Conservation (phyloP, 2,329 filamentous ascomycete genomes). For the Arthrobotrys megalospora region DNA sequence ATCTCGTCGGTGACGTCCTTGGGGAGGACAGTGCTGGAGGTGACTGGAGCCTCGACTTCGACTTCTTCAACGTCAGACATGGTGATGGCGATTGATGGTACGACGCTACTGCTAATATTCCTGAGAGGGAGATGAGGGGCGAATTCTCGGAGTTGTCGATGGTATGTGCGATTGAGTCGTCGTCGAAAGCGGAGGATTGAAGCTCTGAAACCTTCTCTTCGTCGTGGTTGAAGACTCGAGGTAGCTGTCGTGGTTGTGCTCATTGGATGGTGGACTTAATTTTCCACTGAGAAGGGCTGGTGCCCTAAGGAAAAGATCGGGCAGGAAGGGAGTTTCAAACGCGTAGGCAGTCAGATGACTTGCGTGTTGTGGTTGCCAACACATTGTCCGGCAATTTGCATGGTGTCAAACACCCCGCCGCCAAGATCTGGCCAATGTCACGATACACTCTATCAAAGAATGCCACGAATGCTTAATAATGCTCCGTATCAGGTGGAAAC, state of each 20-base stretch:
- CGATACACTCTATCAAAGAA: not conserved
- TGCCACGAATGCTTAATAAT: slow-evolving; percentile 24
- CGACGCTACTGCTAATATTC: slow-evolving; percentile 26
- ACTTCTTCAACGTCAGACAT: slow-evolving; percentile 98
- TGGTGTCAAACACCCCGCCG: not conserved
- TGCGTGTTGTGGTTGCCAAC: slow-evolving; percentile 1
- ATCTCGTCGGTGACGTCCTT: slow-evolving; percentile 92
- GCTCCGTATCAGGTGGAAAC: not conserved
- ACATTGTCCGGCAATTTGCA: not conserved
- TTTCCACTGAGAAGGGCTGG: slow-evolving; percentile 25
- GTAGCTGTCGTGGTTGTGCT: not conserved
- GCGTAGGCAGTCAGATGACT: not conserved
- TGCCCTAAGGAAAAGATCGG: slow-evolving; percentile 19
- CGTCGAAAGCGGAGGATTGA: slow-evolving; percentile 25
- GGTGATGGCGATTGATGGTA: slow-evolving; percentile 69
- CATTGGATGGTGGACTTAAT: slow-evolving; percentile 12
- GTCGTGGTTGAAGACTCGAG: slow-evolving; percentile 7
- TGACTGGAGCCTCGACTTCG: slow-evolving; percentile 91
- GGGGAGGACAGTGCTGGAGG: slow-evolving; percentile 83
- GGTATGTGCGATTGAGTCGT: slow-evolving; percentile 15
- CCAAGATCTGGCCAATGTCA: slow-evolving; percentile 23
- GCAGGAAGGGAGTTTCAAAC: not conserved
- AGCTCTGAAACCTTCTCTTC: not conserved
- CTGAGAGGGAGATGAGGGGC: slow-evolving; percentile 17
- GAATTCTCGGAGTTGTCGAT: slow-evolving; percentile 26